A percentile compares a stretch with the other conserved stretches of the same genome.
Conservation (phyloP, 2,329 filamentous ascomycete species). For the Hymenoscyphus fraxineus region DNA sequence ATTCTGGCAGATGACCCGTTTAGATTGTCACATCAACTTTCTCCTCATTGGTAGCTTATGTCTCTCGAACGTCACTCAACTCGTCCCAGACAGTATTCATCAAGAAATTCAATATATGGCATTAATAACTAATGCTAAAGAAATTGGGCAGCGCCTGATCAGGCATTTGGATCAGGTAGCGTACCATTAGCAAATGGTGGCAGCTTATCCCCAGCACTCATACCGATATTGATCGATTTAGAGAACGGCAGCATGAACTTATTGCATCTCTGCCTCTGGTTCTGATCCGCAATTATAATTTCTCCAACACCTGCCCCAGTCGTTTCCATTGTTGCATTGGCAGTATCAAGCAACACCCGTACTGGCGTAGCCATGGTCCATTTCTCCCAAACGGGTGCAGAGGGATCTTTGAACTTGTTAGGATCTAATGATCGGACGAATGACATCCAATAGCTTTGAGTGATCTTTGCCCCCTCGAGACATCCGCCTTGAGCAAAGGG, state of each 20-base stretch:
- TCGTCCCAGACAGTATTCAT: not conserved
- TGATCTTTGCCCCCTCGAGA: constrained; percentile 51
- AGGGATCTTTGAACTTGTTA: constrained; percentile 41
- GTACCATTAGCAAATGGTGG: constrained; percentile 17
- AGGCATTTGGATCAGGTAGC: constrained; percentile 12
- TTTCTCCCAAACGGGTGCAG: constrained; percentile 11
- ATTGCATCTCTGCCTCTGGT: constrained; percentile 13
- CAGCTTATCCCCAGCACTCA: not conserved
- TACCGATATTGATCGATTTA: not conserved
- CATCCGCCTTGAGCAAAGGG: constrained; percentile 43
- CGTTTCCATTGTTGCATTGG: constrained; percentile 10
- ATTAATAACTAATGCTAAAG: not conserved
- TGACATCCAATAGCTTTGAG: constrained; percentile 70
- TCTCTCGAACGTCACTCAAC: no score
- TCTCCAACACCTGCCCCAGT: constrained; percentile 8
- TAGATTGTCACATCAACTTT: no score
- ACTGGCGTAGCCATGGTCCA: constrained; percentile 6
- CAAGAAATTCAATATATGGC: not conserved
- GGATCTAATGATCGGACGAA: constrained; percentile 65
- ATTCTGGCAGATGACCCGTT: no score
- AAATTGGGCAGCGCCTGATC: not conserved
- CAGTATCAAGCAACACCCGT: constrained; percentile 8
- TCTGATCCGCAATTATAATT: not conserved
- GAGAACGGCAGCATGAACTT: constrained; percentile 11
- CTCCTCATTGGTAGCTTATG: no score